phyloP scores from a whole-genome alignment of 169 alveolate species.

The Miamiensis avidus region DNA sequence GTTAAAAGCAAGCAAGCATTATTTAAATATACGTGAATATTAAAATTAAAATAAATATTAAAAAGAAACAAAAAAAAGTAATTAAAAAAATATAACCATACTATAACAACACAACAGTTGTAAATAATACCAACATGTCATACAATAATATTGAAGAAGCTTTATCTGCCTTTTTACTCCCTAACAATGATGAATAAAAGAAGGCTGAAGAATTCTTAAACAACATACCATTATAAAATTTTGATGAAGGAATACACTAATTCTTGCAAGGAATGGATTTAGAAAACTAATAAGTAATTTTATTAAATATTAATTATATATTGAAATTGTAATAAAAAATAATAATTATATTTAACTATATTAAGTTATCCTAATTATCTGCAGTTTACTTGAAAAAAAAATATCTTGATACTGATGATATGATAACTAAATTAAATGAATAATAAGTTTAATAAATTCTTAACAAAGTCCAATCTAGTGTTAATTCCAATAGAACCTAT shows the following conservation, averaged over 20 bases:
- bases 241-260: conserved; percentile 6
- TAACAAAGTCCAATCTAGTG: background rate
- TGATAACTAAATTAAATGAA: too few relatives aligned
- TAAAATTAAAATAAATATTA: too few relatives aligned
- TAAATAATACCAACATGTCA: background rate
- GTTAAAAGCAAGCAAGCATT: background rate
- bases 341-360: too few relatives aligned
- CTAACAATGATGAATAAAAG: background rate
- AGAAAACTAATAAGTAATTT: conserved; percentile 6
- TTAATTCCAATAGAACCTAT: background rate
- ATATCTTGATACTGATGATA: conserved; percentile 5
- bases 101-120: too few relatives aligned
- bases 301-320: background rate
- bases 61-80: too few relatives aligned
- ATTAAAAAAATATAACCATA: too few relatives aligned
- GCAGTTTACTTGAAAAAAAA: conserved; percentile 17
- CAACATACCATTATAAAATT: conserved; percentile 11
- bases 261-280: conserved; percentile 1
- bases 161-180: conserved; percentile 1
- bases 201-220: conserved; percentile 22
- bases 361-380: conserved; percentile 9
- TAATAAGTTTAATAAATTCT: too few relatives aligned
- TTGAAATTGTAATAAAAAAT: too few relatives aligned
- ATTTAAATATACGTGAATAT: background rate
- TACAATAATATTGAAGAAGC: background rate